phyloP scores from a whole-genome alignment of 768 basidiomycete species.

The Gymnopilus junonius region DNA sequence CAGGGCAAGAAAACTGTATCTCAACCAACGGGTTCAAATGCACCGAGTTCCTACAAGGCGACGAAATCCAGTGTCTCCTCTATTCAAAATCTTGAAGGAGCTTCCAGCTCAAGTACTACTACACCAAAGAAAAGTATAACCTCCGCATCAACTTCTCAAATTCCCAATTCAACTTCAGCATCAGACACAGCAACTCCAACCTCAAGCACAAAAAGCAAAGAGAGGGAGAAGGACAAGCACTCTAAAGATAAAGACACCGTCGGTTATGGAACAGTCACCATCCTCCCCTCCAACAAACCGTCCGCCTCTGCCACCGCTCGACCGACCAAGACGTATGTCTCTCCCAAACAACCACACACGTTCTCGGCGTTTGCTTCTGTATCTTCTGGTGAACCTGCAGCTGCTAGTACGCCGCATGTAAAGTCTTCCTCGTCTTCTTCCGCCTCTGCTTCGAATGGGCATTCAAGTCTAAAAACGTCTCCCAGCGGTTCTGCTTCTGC shows the following conservation, averaged over 20 bases:
- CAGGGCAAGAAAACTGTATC: not conserved
- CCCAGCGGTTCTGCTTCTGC: not conserved
- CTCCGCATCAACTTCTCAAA: not conserved
- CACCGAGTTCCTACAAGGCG: not conserved
- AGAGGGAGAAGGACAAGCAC: not conserved
- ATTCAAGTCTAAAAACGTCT: not conserved
- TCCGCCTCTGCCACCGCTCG: not conserved
- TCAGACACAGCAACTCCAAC: not conserved
- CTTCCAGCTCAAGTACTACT: not conserved
- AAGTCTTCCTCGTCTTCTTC: conserved; percentile 3
- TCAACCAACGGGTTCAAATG: not conserved
- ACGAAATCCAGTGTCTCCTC: too few relatives aligned
- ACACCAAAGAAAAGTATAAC: not conserved
- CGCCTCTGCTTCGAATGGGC: not conserved
- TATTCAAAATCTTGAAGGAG: not conserved
- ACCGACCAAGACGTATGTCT: not conserved
- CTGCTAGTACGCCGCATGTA: not conserved
- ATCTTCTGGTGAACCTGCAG: not conserved
- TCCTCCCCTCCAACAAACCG: not conserved
- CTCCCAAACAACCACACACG: conserved; percentile 20
- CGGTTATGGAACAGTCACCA: not conserved
- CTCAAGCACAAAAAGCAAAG: not conserved
- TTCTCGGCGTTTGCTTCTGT: conserved; percentile 26
- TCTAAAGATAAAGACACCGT: not conserved
- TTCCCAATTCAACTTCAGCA: not conserved